phyloP scores from a whole-genome alignment of 2,329 filamentous ascomycete species.

The Trichoderma breve region DNA sequence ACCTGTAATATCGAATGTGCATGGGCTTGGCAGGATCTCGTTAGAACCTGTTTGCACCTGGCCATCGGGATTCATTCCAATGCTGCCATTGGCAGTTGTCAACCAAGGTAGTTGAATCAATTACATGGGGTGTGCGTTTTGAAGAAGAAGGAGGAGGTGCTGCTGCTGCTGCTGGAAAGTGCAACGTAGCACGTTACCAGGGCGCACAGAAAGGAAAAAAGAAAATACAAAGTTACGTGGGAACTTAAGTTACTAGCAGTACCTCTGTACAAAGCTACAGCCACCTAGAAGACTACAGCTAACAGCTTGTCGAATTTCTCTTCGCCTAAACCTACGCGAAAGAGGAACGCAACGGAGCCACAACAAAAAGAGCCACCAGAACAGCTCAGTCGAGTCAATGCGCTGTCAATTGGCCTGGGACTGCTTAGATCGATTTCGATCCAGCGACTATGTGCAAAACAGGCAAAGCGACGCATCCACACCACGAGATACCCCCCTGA shows the following conservation, averaged over 20 bases:
- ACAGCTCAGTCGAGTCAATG: not conserved
- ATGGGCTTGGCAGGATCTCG: not conserved
- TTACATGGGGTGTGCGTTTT: not conserved
- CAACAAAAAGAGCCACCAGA: not conserved
- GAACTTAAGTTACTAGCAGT: not conserved
- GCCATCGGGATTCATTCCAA: not conserved
- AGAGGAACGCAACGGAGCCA: not conserved
- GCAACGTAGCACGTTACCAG: not conserved
- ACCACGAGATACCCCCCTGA: not conserved
- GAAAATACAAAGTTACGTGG: not conserved
- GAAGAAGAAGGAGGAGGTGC: not conserved
- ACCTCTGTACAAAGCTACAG: not conserved
- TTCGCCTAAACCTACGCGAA: not conserved
- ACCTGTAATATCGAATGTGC: not conserved
- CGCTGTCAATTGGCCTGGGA: not conserved
- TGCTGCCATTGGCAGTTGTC: not conserved
- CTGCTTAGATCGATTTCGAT: constrained; percentile 9
- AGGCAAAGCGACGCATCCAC: not conserved
- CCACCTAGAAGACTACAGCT: not conserved
- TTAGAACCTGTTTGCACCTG: not conserved
- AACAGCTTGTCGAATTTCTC: not conserved
- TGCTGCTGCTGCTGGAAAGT: not conserved
- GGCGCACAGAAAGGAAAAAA: not conserved
- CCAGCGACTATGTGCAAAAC: not conserved
- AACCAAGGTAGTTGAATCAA: not conserved